A percentile compares a stretch with the other conserved stretches of the same genome.
Evolutionary conservation across 495 filamentous ascomycete genomes (phyloP).

Genomic region (Lophiostoma macrostomum): DNA sequence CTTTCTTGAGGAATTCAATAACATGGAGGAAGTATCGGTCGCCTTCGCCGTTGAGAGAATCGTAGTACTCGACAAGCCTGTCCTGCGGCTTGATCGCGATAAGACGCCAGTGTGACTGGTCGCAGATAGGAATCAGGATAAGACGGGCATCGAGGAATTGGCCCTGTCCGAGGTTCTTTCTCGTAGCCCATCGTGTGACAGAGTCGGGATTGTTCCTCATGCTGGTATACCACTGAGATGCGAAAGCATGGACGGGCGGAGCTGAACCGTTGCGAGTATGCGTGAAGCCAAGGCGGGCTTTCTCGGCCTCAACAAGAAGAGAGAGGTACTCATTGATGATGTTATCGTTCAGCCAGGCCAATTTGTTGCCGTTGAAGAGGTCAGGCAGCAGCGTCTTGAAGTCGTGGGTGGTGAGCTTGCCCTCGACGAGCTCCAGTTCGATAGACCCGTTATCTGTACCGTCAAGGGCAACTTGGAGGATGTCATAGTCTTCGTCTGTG

Average conservation of each 20-base stretch:
- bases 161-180: constrained; percentile 51
- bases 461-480: background rate
- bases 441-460: background rate
- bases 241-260: constrained; percentile 70
- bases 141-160: constrained; percentile 56
- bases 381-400: constrained; percentile 56
- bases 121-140: constrained; percentile 61
- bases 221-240: constrained; percentile 66
- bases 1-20: constrained; percentile 56
- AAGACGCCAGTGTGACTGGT: constrained; percentile 59
- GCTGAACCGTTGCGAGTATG: constrained; percentile 28
- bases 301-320: constrained; percentile 58
- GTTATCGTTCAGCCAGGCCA: constrained; percentile 77
- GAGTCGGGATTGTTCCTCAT: constrained; percentile 45
- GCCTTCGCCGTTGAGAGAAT: constrained; percentile 51
- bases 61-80: constrained; percentile 68
- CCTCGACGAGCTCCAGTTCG: background rate
- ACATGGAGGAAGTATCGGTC: constrained; percentile 41
- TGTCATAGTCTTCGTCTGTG: background rate
- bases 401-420: constrained; percentile 56
- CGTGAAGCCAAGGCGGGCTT: constrained; percentile 39
- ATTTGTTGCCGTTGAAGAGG: constrained; percentile 29
- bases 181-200: constrained; percentile 11
- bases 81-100: constrained; percentile 64
- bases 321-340: constrained; percentile 68